Percentiles rank a stretch among this genome's conserved stretches.
Evolutionary conservation across 768 basidiomycete species (phyloP).

Genomic region (Trametes coccinea): DNA sequence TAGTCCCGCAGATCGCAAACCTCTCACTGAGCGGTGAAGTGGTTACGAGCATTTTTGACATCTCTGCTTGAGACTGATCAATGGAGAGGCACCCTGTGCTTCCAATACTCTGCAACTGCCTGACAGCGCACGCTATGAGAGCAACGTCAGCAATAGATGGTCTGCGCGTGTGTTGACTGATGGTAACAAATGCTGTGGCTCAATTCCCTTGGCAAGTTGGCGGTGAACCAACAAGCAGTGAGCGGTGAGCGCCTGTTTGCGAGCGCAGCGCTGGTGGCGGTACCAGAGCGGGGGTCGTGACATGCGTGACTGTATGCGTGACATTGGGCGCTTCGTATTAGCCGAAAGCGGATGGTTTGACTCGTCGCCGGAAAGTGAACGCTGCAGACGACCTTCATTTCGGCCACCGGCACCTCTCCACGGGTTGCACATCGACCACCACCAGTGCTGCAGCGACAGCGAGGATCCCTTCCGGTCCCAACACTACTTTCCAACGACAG

Average conservation of each 20-base stretch:
- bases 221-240: too few species aligned
- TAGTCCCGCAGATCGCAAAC: too few species aligned
- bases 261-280: constrained; percentile 1
- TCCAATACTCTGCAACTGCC: too few species aligned
- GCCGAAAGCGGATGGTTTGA: constrained; percentile 10
- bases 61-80: too few species aligned
- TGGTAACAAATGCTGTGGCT: not conserved
- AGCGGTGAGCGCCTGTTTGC: not conserved
- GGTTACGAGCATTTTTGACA: too few species aligned
- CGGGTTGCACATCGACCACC: constrained; percentile 8
- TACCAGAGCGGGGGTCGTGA: not conserved
- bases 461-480: not conserved
- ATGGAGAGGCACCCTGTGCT: too few species aligned
- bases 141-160: too few species aligned
- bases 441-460: not conserved
- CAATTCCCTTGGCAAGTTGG: not conserved
- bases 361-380: constrained; percentile 6
- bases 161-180: not conserved
- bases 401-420: constrained; percentile 12
- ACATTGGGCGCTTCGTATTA: not conserved
- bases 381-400: constrained; percentile 7
- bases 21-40: too few species aligned
- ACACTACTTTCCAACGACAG: not conserved
- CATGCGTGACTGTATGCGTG: not conserved
- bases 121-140: too few species aligned